Base-by-base conservation (phyloP, 2,329 filamentous ascomycete species). In the Aquanectria penicillioides region DNA sequence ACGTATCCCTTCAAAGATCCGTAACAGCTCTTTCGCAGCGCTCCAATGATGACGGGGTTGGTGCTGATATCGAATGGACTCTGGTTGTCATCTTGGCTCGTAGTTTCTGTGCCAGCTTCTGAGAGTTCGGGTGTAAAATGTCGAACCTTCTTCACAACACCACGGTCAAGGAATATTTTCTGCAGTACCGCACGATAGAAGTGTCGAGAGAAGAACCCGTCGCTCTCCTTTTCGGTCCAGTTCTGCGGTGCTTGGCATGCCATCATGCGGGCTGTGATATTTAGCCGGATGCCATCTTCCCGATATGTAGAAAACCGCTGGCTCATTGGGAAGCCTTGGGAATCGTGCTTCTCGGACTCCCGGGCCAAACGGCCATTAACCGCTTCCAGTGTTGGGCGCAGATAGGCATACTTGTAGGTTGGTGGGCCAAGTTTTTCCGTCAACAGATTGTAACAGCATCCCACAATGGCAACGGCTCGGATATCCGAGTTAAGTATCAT, bases 221-320 rank as follows among this genome's bases (percentile, higher is more conserved):
- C 90, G 73, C 92, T 96, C 60, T 97, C 94, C 23, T 83, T 80
- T 20, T 82, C 80, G 2, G 90, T 91, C 95, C 95, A 99, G 78
- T 99, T 99, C 59, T 89, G 83, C 2, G 95, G 94, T 7, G 95
- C 95, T 78, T 99, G 95, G 46, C 96, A 94, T 3, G 94, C 94
- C 94, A 98, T 97, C 90, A 97, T 97, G 38, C 95, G 87, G 1
- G 95, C 93, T 4, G 95, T 99, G 72, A 98, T 97, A 75, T 99
- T 98, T 56, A 98, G 83, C 20, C 92, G 86, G 41, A 98, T 83
- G 3, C 93, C 93, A 8, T 82, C 80, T 13, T 77, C 79, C 17
- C 80, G 75, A 67, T 89, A 85, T 4, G 74, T 86, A 75, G 71
- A 82, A 44, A 97, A 81, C 12, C 83, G 84, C 38, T 89, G 80